Base-by-base conservation (phyloP, 1,284 basidiomycete genomes). In the Ganoderma lucidum region DNA sequence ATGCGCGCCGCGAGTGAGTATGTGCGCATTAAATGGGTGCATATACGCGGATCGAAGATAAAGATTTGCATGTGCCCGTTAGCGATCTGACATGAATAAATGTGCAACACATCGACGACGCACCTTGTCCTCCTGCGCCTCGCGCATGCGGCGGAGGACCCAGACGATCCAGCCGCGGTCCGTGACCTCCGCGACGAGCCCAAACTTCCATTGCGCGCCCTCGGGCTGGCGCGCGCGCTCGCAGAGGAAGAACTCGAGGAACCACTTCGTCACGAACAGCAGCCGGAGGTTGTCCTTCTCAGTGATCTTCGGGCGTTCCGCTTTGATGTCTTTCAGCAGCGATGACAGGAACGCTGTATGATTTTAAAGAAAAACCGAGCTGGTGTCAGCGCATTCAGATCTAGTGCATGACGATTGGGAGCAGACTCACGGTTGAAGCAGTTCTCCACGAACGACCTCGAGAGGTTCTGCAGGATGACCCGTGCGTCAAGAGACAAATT, bases 251-350 rank as follows among this genome's bases (percentile, higher is more conserved):
- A 94, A 97, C 69, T 96, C 93, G 56, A 98, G 86, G 77, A 97
- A 92, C 91, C 96, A 98, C 71, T 93, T 92, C 1, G 92, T 88
- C 35, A 97, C 85, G 79, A 89, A 95, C 30, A 97, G 86, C 8
- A 96, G 85, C 1, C 96, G 90, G 58, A 96, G 85, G 76, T 95
- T 93, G 79, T 98, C 96, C 73, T 96, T 94, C 76, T 96, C 95
- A 0, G 92, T 92, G 67, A 98, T 91, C 80, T 97, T 97, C 41
- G 91, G 87, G 32, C 96, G 86, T 79, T 98, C 96, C 73, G 94
- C 94, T 70, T 92, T 90, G 78, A 98, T 97, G 77, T 98, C 96
- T 79, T 93, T 96, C 66, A 98, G 81, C n/a, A 98, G 83, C 0
- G 90, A 90, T 3, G 88, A 83, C 66, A 98, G 87, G 81, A 98